Base-by-base conservation (phyloP, 2,329 filamentous ascomycete genomes). In the Cytospora chrysosperma region DNA sequence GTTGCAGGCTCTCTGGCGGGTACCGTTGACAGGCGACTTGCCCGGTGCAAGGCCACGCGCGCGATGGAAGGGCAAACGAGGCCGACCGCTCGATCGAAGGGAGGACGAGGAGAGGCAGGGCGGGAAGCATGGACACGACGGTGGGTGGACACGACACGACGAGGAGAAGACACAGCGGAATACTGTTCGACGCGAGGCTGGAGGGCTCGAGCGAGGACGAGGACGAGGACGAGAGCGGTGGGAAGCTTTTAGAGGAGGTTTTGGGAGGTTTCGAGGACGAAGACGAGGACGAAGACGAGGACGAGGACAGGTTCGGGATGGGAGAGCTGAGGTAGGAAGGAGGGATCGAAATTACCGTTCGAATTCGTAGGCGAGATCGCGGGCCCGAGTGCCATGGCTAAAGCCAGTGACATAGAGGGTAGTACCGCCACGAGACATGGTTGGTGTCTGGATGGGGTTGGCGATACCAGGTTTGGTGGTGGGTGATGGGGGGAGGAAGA, bases 341-440 rank as follows among this genome's bases (percentile, higher is more conserved):
- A 70, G 66, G 72, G 70, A 73, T 81, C 80, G 82, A 85, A 96
- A 93, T 88, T 97, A 97, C 92, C 94, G 93, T 93, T 98, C 94
- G 91, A 98, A 98, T 86, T 98, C 94, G 91, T 96, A 97, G 84
- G 94, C 93, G 79, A 98, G 91, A 85, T 99, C 93, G 88, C 95
- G 92, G 79, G 95, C 93, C 84, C 95, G 92, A 79, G 94, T 97
- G 79, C 94, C 93, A 81, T 97, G 93, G 86, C 94, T 96, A 81
- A 99, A 99, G 86, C 95, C 95, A 75, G 93, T 97, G 79, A 98
- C 94, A 84, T 98, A 98, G 72, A 98, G 91, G 64, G 94, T 98
- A 67, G 91, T 96, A 72, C 92, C 90, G 78, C 91, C 88, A 76
- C 93, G 92, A 87, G 93, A 97, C 93, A 97, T 97, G 75, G 67